A percentile compares a stretch with the other conserved stretches of the same genome.
Evolutionary conservation across 1,139 yeast species (phyloP).

Genomic region (Candida frijolesensis): DNA sequence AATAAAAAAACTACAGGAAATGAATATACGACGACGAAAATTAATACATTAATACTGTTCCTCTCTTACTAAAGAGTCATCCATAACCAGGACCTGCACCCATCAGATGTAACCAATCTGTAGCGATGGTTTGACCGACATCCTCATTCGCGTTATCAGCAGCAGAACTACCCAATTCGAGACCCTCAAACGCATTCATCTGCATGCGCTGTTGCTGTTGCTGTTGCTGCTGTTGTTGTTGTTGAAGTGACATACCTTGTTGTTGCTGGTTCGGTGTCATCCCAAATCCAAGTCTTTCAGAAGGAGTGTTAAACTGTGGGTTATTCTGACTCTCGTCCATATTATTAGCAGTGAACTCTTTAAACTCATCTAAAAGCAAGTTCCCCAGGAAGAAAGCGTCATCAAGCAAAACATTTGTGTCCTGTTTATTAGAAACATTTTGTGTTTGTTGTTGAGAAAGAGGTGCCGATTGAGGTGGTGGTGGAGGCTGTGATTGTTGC

Average conservation of each 20-base stretch:
- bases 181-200: slow-evolving; percentile 3
- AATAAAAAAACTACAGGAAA: not conserved
- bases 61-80: slow-evolving; percentile 5
- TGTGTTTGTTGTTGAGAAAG: slow-evolving; percentile 9
- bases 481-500: slow-evolving; percentile 8
- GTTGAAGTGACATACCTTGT: slow-evolving; percentile 15
- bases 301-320: slow-evolving; percentile 1
- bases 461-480: slow-evolving; percentile 11
- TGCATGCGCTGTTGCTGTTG: slow-evolving; percentile 10
- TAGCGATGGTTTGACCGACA: slow-evolving; percentile 16
- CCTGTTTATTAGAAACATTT: slow-evolving; percentile 5
- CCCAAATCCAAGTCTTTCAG: slow-evolving; percentile 1
- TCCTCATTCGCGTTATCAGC: slow-evolving; percentile 9
- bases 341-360: slow-evolving; percentile 3
- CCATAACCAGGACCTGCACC: slow-evolving; percentile 41
- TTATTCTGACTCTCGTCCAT: slow-evolving; percentile 2
- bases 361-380: slow-evolving; percentile 9
- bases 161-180: slow-evolving; percentile 3
- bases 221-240: slow-evolving; percentile 15
- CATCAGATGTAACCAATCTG: slow-evolving; percentile 41
- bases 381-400: slow-evolving; percentile 8
- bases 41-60: not conserved
- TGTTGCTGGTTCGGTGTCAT: slow-evolving; percentile 10
- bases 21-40: not conserved
- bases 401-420: slow-evolving; percentile 5